Percentiles rank a stretch among this genome's conserved stretches.
Evolutionary conservation across 2,329 filamentous ascomycete genomes (phyloP).

Genomic region (Pseudogymnoascus sp.): DNA sequence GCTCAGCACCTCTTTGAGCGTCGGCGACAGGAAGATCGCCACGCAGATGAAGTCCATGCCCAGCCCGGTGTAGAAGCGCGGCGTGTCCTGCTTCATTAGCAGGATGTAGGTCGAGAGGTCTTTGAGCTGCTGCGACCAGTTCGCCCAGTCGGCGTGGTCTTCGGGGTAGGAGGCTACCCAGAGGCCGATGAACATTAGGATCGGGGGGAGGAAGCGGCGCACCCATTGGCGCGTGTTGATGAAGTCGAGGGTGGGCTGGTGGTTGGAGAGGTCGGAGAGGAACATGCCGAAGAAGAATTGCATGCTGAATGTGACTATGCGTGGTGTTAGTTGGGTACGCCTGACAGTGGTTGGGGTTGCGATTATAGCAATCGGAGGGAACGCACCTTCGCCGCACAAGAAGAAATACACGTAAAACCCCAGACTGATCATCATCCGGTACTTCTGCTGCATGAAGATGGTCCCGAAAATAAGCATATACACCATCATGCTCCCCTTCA

Average conservation of each 20-base stretch:
- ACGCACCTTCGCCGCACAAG: slow-evolving; percentile 15
- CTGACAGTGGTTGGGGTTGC: slow-evolving; percentile 10
- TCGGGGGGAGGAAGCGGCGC: slow-evolving; percentile 36
- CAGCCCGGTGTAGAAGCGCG: slow-evolving; percentile 41
- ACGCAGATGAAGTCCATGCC: slow-evolving; percentile 41
- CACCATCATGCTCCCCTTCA: slow-evolving; percentile 46
- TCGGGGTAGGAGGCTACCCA: slow-evolving; percentile 53
- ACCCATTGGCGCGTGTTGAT: slow-evolving; percentile 36
- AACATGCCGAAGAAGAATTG: slow-evolving; percentile 56
- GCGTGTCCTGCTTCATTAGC: slow-evolving; percentile 38
- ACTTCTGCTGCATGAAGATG: slow-evolving; percentile 39
- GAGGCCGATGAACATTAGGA: slow-evolving; percentile 44
- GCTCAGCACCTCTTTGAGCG: slow-evolving; percentile 43
- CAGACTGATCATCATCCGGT: slow-evolving; percentile 39
- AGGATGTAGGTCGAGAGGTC: slow-evolving; percentile 36
- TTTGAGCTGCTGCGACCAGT: slow-evolving; percentile 40
- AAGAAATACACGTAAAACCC: slow-evolving; percentile 42
- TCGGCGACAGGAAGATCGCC: slow-evolving; percentile 43
- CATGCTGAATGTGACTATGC: slow-evolving; percentile 40
- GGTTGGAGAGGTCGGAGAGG: slow-evolving; percentile 49
- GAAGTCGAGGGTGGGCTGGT: slow-evolving; percentile 40
- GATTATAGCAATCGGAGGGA: slow-evolving; percentile 23
- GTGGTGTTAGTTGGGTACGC: background rate
- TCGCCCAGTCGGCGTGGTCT: slow-evolving; percentile 41
- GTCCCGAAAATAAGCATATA: slow-evolving; percentile 46